phyloP scores from a whole-genome alignment of 352 stramenopile genomes.

The Phytophthora niederhauseri region DNA sequence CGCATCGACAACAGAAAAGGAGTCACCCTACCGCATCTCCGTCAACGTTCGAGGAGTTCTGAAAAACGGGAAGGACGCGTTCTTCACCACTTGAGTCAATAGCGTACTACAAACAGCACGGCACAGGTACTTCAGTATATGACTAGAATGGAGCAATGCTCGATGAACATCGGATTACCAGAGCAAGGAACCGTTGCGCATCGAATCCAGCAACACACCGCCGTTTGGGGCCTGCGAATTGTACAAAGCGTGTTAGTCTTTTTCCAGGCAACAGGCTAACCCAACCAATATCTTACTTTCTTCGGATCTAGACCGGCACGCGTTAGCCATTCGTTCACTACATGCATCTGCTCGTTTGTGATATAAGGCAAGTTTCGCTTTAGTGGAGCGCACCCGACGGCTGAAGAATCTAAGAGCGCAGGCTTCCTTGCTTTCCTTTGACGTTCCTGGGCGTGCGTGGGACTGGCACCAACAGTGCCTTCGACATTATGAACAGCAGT shows the following conservation, averaged over 20 bases:
- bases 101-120: conserved; percentile 6
- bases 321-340: conserved; percentile 39
- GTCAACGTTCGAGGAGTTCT: conserved; percentile 28
- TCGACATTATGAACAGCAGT: not conserved
- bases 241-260: not conserved
- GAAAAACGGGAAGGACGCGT: conserved; percentile 18
- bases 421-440: conserved; percentile 1
- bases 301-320: conserved; percentile 23
- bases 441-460: not conserved
- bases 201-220: conserved; percentile 40
- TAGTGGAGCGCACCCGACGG: conserved; percentile 6
- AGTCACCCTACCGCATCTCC: conserved; percentile 26
- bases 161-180: conserved; percentile 27
- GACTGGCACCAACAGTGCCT: not conserved
- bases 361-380: conserved; percentile 35
- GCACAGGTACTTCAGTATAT: not conserved
- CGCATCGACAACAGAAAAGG: not conserved
- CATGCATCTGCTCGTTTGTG: conserved; percentile 37
- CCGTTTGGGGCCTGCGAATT: conserved; percentile 12
- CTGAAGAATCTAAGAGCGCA: not conserved
- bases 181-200: conserved; percentile 47
- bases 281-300: conserved; percentile 3
- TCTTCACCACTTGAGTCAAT: conserved; percentile 12
- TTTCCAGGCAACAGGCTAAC: not conserved
- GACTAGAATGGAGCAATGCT: not conserved